Evolutionary conservation across 208 protist species (phyloP).

Genomic region (Leptomonas seymouri): DNA sequence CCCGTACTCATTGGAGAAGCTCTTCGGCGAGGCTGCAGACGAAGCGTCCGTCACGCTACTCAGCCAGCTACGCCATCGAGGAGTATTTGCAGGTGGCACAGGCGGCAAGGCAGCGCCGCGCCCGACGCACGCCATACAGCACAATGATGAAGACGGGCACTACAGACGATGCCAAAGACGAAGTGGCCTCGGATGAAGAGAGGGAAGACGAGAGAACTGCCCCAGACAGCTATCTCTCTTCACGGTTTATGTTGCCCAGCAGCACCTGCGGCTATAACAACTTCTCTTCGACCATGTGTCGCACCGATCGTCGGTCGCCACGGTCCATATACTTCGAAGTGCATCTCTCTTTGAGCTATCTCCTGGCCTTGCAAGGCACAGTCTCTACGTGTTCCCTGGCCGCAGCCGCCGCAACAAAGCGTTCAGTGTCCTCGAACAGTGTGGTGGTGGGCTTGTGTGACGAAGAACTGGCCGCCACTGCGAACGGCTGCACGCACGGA

Average conservation of each 20-base stretch:
- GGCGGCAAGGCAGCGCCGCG: slow-evolving; percentile 28
- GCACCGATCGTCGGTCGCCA: background rate
- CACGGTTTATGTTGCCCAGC: background rate
- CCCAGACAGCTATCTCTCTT: background rate
- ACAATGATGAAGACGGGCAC: background rate
- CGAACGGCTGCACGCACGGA: slow-evolving; percentile 29
- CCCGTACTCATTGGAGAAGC: slow-evolving; percentile 12
- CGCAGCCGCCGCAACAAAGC: background rate
- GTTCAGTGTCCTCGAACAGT: slow-evolving; percentile 12
- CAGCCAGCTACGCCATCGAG: slow-evolving; percentile 12
- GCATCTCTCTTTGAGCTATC: slow-evolving; percentile 66
- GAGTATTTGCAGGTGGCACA: slow-evolving; percentile 18
- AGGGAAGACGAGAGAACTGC: background rate
- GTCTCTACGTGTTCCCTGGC: background rate
- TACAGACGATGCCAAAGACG: background rate
- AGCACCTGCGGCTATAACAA: background rate
- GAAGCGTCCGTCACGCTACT: slow-evolving; percentile 19
- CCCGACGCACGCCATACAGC: slow-evolving; percentile 21
- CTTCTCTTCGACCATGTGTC: background rate
- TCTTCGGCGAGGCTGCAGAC: slow-evolving; percentile 1
- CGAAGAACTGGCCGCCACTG: slow-evolving; percentile 12
- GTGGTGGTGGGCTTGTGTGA: slow-evolving; percentile 36
- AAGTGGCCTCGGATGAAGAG: background rate
- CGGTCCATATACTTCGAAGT: slow-evolving; percentile 71
- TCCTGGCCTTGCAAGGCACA: slow-evolving; percentile 39